These are phyloP conservation scores for Coemansia sp. DNA, from an alignment of 192 early-diverging fungal genomes.

Conservation along the genomic window DNA sequence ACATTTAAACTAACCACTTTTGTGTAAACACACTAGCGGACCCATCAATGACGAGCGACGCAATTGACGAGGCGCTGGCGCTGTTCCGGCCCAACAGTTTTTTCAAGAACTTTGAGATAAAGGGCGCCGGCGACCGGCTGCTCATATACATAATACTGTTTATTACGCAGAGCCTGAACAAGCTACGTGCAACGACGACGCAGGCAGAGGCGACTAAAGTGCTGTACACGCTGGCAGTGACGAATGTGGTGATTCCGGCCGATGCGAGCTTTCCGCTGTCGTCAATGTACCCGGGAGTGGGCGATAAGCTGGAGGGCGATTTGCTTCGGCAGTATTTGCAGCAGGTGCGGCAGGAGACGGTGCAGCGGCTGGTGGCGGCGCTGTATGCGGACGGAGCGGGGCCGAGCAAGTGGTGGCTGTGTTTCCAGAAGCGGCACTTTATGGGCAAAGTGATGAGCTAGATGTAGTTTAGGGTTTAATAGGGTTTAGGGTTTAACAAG, in stretches of 20 bases:
- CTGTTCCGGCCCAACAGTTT: slow-evolving; percentile 96
- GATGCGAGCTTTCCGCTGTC: slow-evolving; percentile 93
- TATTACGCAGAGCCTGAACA: slow-evolving; percentile 80
- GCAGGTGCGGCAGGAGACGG: slow-evolving; percentile 89
- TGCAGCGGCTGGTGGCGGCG: slow-evolving; percentile 67
- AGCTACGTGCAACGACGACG: slow-evolving; percentile 62
- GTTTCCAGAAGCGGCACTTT: slow-evolving; percentile 98
- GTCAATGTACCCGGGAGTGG: slow-evolving; percentile 75
- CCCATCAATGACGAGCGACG: slow-evolving; percentile 70
- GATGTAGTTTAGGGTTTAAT: background rate
- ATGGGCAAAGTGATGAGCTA: slow-evolving; percentile 82
- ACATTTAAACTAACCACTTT: background rate
- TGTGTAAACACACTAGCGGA: slow-evolving; percentile 21
- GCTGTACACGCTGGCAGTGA: slow-evolving; percentile 83
- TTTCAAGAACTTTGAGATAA: slow-evolving; percentile 99
- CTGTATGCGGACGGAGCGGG: slow-evolving; percentile 70
- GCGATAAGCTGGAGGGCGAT: slow-evolving; percentile 74
- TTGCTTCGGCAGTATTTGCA: slow-evolving; percentile 80
- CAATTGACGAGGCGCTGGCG: slow-evolving; percentile 91
- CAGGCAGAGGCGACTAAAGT: slow-evolving; percentile 74
- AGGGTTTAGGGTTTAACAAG: background rate
- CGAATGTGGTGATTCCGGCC: slow-evolving; percentile 90
- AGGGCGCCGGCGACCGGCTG: slow-evolving; percentile 87
- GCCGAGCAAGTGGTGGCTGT: slow-evolving; percentile 99
- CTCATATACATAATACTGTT: slow-evolving; percentile 94